phyloP scores from a whole-genome alignment of 352 stramenopile genomes.

The Pythium insidiosum region DNA sequence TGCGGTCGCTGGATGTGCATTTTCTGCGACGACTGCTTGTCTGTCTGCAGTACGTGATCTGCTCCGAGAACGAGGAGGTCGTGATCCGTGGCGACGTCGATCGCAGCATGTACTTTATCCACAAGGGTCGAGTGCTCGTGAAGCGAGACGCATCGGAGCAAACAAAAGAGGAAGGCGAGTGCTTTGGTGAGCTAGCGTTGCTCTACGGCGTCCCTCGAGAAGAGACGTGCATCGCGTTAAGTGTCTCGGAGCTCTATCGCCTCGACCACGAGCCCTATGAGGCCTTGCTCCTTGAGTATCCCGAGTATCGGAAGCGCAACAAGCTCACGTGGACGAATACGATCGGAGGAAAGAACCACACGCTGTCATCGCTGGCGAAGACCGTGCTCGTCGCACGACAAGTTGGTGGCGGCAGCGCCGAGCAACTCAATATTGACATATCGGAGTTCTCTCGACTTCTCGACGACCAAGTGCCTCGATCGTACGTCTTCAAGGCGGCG shows the following conservation, averaged over 20 bases:
- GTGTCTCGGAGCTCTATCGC: constrained; percentile 54
- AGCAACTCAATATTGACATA: too few relatives aligned
- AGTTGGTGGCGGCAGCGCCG: too few relatives aligned
- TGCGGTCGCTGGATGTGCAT: constrained; percentile 41
- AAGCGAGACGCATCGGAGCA: constrained; percentile 38
- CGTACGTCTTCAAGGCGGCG: constrained; percentile 38
- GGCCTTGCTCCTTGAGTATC: constrained; percentile 49
- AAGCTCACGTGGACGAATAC: constrained; percentile 49
- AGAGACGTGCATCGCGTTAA: constrained; percentile 58
- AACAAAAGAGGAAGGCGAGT: constrained; percentile 45
- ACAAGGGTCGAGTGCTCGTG: constrained; percentile 43
- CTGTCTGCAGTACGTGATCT: constrained; percentile 51
- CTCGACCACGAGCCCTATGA: constrained; percentile 57
- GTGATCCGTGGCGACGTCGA: constrained; percentile 70
- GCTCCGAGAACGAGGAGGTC: constrained; percentile 54
- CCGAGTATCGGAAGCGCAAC: constrained; percentile 51
- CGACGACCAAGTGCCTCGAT: constrained; percentile 34
- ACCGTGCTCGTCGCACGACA: too few relatives aligned
- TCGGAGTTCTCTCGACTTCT: constrained; percentile 1
- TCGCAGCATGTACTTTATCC: constrained; percentile 76
- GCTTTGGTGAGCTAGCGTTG: constrained; percentile 50
- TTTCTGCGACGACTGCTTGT: constrained; percentile 54
- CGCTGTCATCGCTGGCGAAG: constrained; percentile 10
- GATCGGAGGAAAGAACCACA: too few relatives aligned
- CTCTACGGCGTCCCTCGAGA: constrained; percentile 48